Base-by-base conservation (phyloP, 371 early-diverging fungal genomes). In the Mortierella sp. region DNA sequence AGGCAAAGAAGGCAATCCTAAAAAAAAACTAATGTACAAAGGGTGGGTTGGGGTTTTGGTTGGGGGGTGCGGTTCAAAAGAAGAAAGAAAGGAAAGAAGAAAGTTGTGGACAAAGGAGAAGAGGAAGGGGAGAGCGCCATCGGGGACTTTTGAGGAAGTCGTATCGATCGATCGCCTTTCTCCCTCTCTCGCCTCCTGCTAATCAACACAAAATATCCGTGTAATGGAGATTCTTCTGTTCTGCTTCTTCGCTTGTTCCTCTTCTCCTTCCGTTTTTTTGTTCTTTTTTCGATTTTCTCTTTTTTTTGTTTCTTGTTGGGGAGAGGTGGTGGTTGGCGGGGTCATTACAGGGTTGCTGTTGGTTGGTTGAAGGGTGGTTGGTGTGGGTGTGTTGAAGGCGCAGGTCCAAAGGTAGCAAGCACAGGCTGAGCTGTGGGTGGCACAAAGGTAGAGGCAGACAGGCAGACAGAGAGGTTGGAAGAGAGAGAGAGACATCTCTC, bases 221-320 rank as follows among this genome's bases (percentile, higher is more conserved):
- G 29, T 27, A 18, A 58, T 32, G 32, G 56, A 5, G 29, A 8
- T 63, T 75, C 32, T 63, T 75, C 48, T 71, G 6, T 71, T 71
- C 16, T 49, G 27, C 32, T 24, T 51, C n/a, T 38, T 74, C 21
- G 7, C 63, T 41, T 41, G 56, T 75, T 63, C 49, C 70, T 75
- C 32, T 70, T 24, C 27, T 72, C 29, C 27, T 48, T 35, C 46
- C 24, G 21, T 51, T 70, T 49, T 38, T 60, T 70, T 68, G 35
- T 75, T 75, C 38, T 54, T 70, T 76, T 54, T 76, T 54, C 41
- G 2, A 68, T 68, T 72, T 41, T 72, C 24, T 72, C 24, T 32
- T 51, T 72, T 72, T 72, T 49, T 72, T 72, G 32, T 72, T 72
- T 51, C 38, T 72, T 35, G 54, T 35, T 10, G 54, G 72, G 21